Evolutionary conservation across 495 filamentous ascomycete species (phyloP).

Genomic region (Penicillium riverlandense): DNA sequence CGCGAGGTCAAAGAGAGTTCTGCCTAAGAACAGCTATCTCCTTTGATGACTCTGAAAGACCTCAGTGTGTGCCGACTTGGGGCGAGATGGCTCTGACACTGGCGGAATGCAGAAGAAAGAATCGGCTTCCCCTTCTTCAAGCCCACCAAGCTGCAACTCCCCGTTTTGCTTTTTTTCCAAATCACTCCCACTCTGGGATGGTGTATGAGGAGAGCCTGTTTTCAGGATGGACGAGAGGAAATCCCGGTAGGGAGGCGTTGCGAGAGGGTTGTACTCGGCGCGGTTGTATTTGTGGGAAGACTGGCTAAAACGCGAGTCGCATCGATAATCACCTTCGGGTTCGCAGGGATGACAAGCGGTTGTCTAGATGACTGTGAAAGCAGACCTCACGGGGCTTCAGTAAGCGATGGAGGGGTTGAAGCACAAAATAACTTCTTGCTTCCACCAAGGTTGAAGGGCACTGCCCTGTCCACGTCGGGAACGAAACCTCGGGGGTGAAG

Average conservation of each 20-base stretch:
- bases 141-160: constrained; percentile 24
- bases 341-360: background rate
- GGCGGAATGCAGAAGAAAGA: constrained; percentile 17
- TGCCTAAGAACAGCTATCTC: constrained; percentile 22
- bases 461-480: constrained; percentile 12
- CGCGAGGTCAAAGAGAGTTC: constrained; percentile 10
- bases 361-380: constrained; percentile 1
- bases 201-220: background rate
- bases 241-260: too few relatives aligned
- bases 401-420: too few relatives aligned
- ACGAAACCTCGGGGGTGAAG: background rate
- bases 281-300: background rate
- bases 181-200: constrained; percentile 14
- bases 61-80: constrained; percentile 12
- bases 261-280: background rate
- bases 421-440: background rate
- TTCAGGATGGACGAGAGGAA: background rate
- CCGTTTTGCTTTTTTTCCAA: constrained; percentile 10
- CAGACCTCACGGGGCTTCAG: too few relatives aligned
- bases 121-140: constrained; percentile 21
- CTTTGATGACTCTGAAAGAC: constrained; percentile 17
- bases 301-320: constrained; percentile 25
- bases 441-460: constrained; percentile 8
- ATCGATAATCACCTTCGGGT: constrained; percentile 12
- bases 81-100: constrained; percentile 22